phyloP scores from a whole-genome alignment of 257 asterid genomes.

The Marsdenia floribunda region DNA sequence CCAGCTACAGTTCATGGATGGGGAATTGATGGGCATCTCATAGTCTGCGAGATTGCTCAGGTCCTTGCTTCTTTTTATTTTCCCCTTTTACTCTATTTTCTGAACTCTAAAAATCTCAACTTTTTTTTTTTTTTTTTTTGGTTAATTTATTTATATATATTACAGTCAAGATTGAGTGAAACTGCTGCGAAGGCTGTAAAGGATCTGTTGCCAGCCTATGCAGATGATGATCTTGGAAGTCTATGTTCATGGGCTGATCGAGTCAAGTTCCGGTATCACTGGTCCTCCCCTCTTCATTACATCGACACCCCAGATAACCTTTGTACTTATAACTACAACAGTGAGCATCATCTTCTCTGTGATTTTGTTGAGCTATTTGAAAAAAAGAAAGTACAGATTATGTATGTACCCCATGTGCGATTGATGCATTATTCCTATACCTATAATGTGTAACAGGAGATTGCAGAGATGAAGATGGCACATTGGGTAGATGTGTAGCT shows the following conservation, averaged over 20 bases:
- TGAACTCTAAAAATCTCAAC: neutral
- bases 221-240: constrained; percentile 57
- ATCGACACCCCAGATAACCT: constrained; percentile 69
- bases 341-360: constrained; percentile 32
- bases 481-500: constrained; percentile 67
- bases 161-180: constrained; percentile 57
- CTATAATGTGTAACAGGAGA: constrained; percentile 45
- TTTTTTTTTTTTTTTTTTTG: neutral
- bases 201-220: constrained; percentile 52
- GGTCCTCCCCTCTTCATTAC: constrained; percentile 87
- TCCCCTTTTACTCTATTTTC: neutral
- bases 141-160: neutral
- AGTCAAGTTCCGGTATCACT: constrained; percentile 57
- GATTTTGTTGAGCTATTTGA: too few species aligned
- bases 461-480: constrained; percentile 77
- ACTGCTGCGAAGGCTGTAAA: constrained; percentile 71
- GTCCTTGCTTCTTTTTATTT: constrained; percentile 22
- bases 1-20: constrained; percentile 50
- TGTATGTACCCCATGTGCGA: neutral
- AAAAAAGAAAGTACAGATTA: too few species aligned
- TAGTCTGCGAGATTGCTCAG: constrained; percentile 72
- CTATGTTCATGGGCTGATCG: constrained; percentile 80
- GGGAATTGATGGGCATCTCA: constrained; percentile 86
- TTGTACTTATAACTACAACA: constrained; percentile 60
- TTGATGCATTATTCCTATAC: neutral